phyloP scores from a whole-genome alignment of 2,329 filamentous ascomycete species.

The Stemphylium lycopersici region DNA sequence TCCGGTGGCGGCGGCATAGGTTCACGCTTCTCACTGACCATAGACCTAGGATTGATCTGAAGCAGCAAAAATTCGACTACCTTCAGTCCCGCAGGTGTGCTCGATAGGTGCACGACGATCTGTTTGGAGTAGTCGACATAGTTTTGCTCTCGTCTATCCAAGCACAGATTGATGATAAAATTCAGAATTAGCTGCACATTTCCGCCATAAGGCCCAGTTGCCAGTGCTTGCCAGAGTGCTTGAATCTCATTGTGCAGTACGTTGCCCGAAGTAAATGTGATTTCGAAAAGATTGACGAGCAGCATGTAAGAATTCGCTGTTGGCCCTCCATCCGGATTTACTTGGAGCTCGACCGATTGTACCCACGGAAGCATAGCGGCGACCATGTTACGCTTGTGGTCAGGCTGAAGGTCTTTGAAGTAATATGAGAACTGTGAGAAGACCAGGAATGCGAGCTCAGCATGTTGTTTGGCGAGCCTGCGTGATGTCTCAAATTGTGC shows the following conservation, averaged over 20 bases:
- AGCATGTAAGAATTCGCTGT: slow-evolving; percentile 93
- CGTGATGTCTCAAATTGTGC: slow-evolving; percentile 97
- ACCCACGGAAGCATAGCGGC: slow-evolving; percentile 96
- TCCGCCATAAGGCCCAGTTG: slow-evolving; percentile 87
- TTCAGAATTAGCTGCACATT: slow-evolving; percentile 95
- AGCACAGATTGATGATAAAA: slow-evolving; percentile 92
- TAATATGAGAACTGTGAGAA: slow-evolving; percentile 95
- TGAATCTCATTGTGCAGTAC: slow-evolving; percentile 95
- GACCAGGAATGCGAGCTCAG: slow-evolving; percentile 87
- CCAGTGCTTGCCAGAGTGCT: slow-evolving; percentile 94
- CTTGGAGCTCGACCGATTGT: slow-evolving; percentile 87
- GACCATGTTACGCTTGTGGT: slow-evolving; percentile 90
- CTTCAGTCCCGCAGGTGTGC: slow-evolving; percentile 81
- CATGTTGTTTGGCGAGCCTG: slow-evolving; percentile 83
- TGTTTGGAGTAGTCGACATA: slow-evolving; percentile 99
- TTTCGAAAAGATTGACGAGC: slow-evolving; percentile 91
- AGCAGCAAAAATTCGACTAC: slow-evolving; percentile 92
- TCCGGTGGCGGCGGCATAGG: slow-evolving; percentile 67
- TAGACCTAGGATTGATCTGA: slow-evolving; percentile 92
- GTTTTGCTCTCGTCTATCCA: slow-evolving; percentile 94
- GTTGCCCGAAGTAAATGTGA: slow-evolving; percentile 89
- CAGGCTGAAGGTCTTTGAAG: slow-evolving; percentile 84
- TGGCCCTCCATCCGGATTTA: slow-evolving; percentile 89
- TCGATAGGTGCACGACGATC: slow-evolving; percentile 94
- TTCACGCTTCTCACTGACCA: slow-evolving; percentile 84